phyloP scores from a whole-genome alignment of 78 protist genomes.

The Dictyostelium capitatum region DNA sequence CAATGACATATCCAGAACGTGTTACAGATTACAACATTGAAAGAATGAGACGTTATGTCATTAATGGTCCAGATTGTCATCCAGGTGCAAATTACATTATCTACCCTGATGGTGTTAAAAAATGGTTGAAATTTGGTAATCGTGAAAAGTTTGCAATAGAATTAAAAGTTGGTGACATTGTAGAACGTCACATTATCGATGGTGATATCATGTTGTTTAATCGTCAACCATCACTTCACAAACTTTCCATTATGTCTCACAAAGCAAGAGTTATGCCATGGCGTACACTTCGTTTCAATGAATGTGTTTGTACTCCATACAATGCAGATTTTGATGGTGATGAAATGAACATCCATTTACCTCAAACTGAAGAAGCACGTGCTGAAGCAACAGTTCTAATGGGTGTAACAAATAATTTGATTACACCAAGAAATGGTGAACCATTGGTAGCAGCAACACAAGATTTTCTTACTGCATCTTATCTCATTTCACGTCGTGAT shows the following conservation, averaged over 20 bases:
- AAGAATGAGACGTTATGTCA: conserved; percentile 73
- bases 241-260: conserved; percentile 98
- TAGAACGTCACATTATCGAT: conserved; percentile 97
- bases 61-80: conserved; percentile 88
- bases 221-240: conserved; percentile 99
- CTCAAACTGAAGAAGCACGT: conserved; percentile 98
- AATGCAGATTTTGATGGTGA: conserved; percentile 99
- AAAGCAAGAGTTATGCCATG: conserved; percentile 92
- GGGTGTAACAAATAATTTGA: conserved; percentile 92
- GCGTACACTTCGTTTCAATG: conserved; percentile 99
- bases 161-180: conserved; percentile 91
- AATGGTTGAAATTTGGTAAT: conserved; percentile 77
- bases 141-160: conserved; percentile 85
- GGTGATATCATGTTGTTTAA: conserved; percentile 99
- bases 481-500: conserved; percentile 93
- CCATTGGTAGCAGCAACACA: conserved; percentile 98
- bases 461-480: conserved; percentile 97
- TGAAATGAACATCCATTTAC: conserved; percentile 98
- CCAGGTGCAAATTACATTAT: conserved; percentile 96
- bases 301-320: conserved; percentile 98
- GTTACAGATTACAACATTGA: conserved; percentile 89
- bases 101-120: conserved; percentile 73
- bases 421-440: conserved; percentile 98
- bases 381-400: conserved; percentile 91
- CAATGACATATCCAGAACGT: conserved; percentile 98